Percentiles rank a stretch among this genome's conserved stretches.
These are phyloP conservation scores for Pyrenochaeta sp. DNA, from an alignment of 2,329 filamentous ascomycete genomes.

Conservation along the genomic window DNA sequence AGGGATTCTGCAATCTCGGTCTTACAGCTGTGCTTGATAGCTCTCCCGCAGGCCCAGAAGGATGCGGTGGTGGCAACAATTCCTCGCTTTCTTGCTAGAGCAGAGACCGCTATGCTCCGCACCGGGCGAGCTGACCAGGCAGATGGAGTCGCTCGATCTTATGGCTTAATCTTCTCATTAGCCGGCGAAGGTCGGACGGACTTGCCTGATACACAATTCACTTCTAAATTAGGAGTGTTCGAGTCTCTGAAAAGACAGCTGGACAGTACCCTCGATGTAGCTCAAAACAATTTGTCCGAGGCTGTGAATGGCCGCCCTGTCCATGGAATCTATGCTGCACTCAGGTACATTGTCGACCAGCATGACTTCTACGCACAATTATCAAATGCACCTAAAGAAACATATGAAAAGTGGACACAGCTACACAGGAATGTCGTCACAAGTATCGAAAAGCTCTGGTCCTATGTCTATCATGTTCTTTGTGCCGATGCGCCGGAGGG, in stretches of 20 bases:
- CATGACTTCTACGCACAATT: slow-evolving; percentile 43
- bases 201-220: slow-evolving; percentile 17
- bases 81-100: slow-evolving; percentile 43
- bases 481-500: slow-evolving; percentile 97
- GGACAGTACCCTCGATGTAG: slow-evolving; percentile 69
- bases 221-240: slow-evolving; percentile 60
- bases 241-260: slow-evolving; percentile 67
- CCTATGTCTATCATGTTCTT: slow-evolving; percentile 75
- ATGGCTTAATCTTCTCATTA: slow-evolving; percentile 73
- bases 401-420: slow-evolving; percentile 38
- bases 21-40: slow-evolving; percentile 47
- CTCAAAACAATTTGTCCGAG: slow-evolving; percentile 69
- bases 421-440: slow-evolving; percentile 66
- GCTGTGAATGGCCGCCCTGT: slow-evolving; percentile 62
- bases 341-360: slow-evolving; percentile 61
- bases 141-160: slow-evolving; percentile 84
- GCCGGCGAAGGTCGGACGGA: slow-evolving; percentile 6
- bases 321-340: slow-evolving; percentile 53
- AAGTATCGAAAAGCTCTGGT: slow-evolving; percentile 77
- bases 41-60: slow-evolving; percentile 25
- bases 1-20: slow-evolving; percentile 63
- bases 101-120: slow-evolving; percentile 66
- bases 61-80: slow-evolving; percentile 19
- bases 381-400: slow-evolving; percentile 12
- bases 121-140: slow-evolving; percentile 91